Base-by-base conservation (phyloP, 306 rosid genomes). In the Argentina anserina region DNA sequence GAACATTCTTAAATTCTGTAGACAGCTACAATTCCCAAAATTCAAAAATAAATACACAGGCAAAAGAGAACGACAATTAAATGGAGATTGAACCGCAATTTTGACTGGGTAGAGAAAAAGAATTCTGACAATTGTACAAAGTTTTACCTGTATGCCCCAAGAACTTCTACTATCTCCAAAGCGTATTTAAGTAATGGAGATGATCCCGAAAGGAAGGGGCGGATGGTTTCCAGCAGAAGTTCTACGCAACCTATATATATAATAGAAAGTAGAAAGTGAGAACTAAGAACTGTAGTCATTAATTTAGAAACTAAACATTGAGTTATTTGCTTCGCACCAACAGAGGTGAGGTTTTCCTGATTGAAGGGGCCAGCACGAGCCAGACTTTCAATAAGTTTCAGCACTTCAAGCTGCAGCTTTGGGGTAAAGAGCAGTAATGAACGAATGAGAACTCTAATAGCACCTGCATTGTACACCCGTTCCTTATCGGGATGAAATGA, bases 61-160 rank as follows among this genome's bases (percentile, higher is more conserved):
- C 47, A 56, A 45, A 64, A 1, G 1, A 23, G 18, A 52, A 21
- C 10, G 3, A 11, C 14, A 28, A 70, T 1, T 14, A 23, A 52
- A 55, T 53, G 14, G 15, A 65, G 66, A 68, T 20, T 23, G 18
- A 65, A 26, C 21, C 65, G 71, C 63, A 56, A 69, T 29, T 69
- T 36, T 47, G 53, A 75, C 43, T 21, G 67, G 71, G 64, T 70
- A 12, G 66, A 67, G 78, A 56, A 71, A 71, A 46, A 81, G 50
- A 58, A 74, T 70, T 81, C 49, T 36, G 29, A 78, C 40, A 60
- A 41, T 59, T 69, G 50, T 5, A 40, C 6, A 34, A 72, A 78
- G 58, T 50, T 76, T 63, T 83, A 95, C 99, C 99, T 88, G 85
- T 91, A 95, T 83, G 96, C 89, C 74, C 97, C 99, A 73, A 95